Percentiles rank a stretch among this genome's conserved stretches.
Evolutionary conservation across 352 stramenopile species (phyloP).

Genomic region (Phytophthora agathidicida): DNA sequence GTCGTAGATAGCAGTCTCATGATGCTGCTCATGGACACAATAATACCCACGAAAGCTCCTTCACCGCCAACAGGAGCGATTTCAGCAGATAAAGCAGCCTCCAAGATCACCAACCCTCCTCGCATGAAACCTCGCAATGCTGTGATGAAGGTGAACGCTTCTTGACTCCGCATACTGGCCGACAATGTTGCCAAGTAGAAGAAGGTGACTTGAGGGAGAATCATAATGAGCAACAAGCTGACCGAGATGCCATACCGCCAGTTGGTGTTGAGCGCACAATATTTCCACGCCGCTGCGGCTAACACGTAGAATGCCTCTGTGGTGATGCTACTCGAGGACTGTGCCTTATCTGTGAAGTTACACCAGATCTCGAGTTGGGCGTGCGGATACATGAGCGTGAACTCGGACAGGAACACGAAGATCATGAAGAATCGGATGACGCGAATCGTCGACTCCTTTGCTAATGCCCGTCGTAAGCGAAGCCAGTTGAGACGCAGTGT

Average conservation of each 20-base stretch:
- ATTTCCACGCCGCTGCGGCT: conserved; percentile 51
- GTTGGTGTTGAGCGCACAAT: conserved; percentile 45
- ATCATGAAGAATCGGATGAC: conserved; percentile 64
- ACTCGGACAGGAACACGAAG: conserved; percentile 68
- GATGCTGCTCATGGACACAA: conserved; percentile 61
- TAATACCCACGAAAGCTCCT: conserved; percentile 55
- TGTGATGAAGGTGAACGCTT: conserved; percentile 44
- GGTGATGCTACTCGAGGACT: conserved; percentile 57
- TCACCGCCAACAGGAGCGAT: conserved; percentile 59
- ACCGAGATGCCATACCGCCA: conserved; percentile 42
- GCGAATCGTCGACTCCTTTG: conserved; percentile 43
- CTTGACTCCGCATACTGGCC: conserved; percentile 28
- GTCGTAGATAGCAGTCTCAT: conserved; percentile 55
- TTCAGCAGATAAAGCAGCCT: conserved; percentile 49
- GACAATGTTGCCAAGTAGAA: conserved; percentile 40
- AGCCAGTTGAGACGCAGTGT: conserved; percentile 20
- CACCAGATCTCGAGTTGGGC: conserved; percentile 50
- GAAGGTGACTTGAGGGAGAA: conserved; percentile 49
- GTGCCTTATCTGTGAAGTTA: conserved; percentile 41
- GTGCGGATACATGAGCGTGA: conserved; percentile 55
- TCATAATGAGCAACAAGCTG: conserved; percentile 40
- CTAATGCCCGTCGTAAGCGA: conserved; percentile 36
- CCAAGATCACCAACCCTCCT: conserved; percentile 41
- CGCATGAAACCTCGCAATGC: conserved; percentile 49
- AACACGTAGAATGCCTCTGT: conserved; percentile 48